Evolutionary conservation across 371 early-diverging fungal genomes (phyloP), one percentile per base, ranked within the genome.

Genomic region (Encephalitozoon cuniculi): DNA sequence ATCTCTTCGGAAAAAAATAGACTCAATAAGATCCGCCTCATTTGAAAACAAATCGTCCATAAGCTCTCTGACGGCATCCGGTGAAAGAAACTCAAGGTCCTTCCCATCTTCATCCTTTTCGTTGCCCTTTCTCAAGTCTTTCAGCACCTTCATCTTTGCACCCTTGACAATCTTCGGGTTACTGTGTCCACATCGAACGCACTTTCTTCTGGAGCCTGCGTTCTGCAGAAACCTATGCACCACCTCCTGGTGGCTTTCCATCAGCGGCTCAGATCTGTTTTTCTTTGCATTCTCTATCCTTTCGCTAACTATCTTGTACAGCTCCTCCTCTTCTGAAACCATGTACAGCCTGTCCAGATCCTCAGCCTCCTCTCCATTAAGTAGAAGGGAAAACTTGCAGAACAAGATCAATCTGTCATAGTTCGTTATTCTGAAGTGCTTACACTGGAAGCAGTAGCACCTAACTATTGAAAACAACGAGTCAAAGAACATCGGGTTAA

Each of bases 401-500:
- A 49, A 67, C 8, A 51, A 4, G 4, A 65, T 70, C 6, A 75
- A 6, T 30, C 66, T 54, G 15, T 80, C 69, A 30, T 71, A 18
- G 25, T 74, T 74, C 34, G 88, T 87, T 63, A 90, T 84, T 74
- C 91, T 89, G 79, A 96, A 90, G 21, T 87, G 86, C 79, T 92
- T 90, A 86, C 99, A 98, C 77, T 90, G 90, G 30, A 89, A 85
- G 86, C 99, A 98, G 64, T 88, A 86, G 2, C 91, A 88, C 73
- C 90, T 90, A 7, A 98, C 86, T 51, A 96, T 79, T 73, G 89
- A 89, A 82, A 89, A 90, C 83, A 94, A 84, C 30, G 91, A 88
- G 25, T 89, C 88, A 81, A 94, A 94, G 77, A 92, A 90, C 87
- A 96, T 86, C 37, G 96, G 92, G 85, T 96, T 94, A 25, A 76